Evolutionary conservation across 352 stramenopile species (phyloP), one percentile per base, ranked within the genome.

Genomic region (Thalassiosira livingstoniorum): DNA sequence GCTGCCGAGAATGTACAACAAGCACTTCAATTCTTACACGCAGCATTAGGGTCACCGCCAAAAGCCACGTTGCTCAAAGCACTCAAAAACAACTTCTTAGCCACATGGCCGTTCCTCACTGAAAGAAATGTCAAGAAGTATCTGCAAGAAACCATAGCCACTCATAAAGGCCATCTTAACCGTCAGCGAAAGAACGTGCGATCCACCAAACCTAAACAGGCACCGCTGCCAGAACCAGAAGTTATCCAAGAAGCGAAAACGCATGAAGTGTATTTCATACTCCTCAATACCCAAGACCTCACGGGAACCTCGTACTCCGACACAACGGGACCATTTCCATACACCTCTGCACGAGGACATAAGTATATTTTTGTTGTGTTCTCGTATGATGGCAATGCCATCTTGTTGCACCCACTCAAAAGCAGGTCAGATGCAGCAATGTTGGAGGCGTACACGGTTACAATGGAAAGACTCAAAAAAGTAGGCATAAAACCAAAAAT

Each of bases 401-500:
- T 45, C 25, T 34, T n/a, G 2, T 68, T 54, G 15, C 34, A 51
- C 51, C 34, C 60, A 31, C 51, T 68, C 34, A 13, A 18, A 31
- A 54, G 29, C 18, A 3, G 29, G 13, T 29, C 42, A 23, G 27
- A 34, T 37, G 11, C 4, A 43, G 62, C 57, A 39, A 58, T 57
- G 37, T 60, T 71, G 15, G 29, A 23, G n/a, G 21, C 25, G 13
- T 53, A 57, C 18, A 60, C 37, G 23, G 18, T 2, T 3, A 34
- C 43, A 18, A 58, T 71, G 4, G 25, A 32, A 25, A 39, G 34
- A 53, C 60, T 32, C 21, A 21, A 3, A 54, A 4, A 54, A 27
- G 2, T 35, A 23, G 57, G 29, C 23, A 80, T 82, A 47, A 54
- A 69, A 21, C 66, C 62, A 43, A 65, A 21, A 21, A 65, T 27